These are phyloP conservation scores for Entoloma clypeatum DNA, from an alignment of 1,284 basidiomycete genomes.

Conservation along the genomic window DNA sequence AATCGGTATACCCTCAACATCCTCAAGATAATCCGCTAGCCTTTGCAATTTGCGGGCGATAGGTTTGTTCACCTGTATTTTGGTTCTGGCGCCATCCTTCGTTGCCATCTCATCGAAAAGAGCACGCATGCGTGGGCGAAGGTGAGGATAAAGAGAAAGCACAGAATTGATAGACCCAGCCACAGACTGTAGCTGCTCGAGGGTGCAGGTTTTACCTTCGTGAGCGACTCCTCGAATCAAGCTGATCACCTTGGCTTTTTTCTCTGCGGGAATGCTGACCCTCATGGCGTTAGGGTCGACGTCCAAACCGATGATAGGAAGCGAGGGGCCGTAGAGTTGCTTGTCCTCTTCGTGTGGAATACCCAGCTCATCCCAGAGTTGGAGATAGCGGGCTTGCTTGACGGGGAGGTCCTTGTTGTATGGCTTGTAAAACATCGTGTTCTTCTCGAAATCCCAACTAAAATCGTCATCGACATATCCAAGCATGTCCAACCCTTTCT, in stretches of 20 bases:
- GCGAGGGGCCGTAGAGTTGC: constrained; percentile 22
- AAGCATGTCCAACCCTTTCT: constrained; percentile 11
- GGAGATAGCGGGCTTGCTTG: constrained; percentile 24
- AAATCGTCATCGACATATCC: constrained; percentile 31
- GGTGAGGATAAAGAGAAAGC: constrained; percentile 35
- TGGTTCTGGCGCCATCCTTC: constrained; percentile 13
- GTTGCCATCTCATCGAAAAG: constrained; percentile 32
- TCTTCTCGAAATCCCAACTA: constrained; percentile 7
- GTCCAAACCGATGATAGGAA: constrained; percentile 31
- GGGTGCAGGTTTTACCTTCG: constrained; percentile 8
- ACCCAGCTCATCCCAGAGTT: constrained; percentile 30
- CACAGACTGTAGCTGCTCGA: constrained; percentile 29
- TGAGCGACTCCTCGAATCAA: constrained; percentile 16
- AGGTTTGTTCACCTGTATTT: constrained; percentile 25
- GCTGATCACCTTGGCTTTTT: constrained; percentile 8
- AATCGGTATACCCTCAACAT: constrained; percentile 25
- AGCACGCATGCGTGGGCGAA: constrained; percentile 27
- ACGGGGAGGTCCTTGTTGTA: constrained; percentile 25
- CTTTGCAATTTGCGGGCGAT: constrained; percentile 27
- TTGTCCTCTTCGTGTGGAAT: constrained; percentile 33
- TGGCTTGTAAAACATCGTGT: constrained; percentile 22
- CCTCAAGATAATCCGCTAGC: constrained; percentile 26
- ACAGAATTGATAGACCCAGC: constrained; percentile 39
- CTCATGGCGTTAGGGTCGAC: constrained; percentile 29
- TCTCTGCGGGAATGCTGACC: constrained; percentile 17